Percentiles rank a stretch among this genome's conserved stretches.
phyloP scores from a whole-genome alignment of 1,284 basidiomycete genomes.

The Heimioporus punctisporus region DNA sequence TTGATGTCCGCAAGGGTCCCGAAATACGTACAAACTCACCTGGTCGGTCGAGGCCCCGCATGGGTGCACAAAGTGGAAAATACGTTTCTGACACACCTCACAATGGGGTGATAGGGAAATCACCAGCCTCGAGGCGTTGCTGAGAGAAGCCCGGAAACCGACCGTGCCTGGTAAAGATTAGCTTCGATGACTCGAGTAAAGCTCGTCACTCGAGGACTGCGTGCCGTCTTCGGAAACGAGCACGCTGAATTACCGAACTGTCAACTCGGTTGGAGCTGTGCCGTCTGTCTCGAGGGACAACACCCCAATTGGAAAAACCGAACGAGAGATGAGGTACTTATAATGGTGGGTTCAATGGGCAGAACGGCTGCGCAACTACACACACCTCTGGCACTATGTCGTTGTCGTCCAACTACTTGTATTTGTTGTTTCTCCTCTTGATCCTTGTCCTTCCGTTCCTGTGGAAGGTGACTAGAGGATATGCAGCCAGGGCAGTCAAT shows the following conservation, averaged over 20 bases:
- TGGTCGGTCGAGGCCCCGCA: no score
- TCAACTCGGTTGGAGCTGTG: background rate
- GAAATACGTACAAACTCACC: no score
- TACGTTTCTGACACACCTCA: no score
- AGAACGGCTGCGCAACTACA: background rate
- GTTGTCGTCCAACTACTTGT: constrained; percentile 8
- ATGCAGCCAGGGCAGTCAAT: background rate
- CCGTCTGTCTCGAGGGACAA: background rate
- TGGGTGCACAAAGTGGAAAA: no score
- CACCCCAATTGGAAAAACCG: background rate
- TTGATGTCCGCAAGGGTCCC: no score
- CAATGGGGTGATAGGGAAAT: no score
- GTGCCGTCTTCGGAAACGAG: background rate
- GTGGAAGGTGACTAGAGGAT: background rate
- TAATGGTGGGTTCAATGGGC: constrained; percentile 3
- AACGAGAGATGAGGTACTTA: constrained; percentile 7
- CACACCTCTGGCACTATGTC: constrained; percentile 12
- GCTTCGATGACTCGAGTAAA: background rate
- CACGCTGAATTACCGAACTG: background rate
- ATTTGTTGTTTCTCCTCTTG: constrained; percentile 21
- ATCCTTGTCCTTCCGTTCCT: background rate
- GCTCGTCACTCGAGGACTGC: background rate
- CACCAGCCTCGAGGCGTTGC: no score
- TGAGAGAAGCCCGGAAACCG: no score
- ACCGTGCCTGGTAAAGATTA: no score